Conservation (phyloP, 2,329 filamentous ascomycete species). For the Colletotrichum tropicale region DNA sequence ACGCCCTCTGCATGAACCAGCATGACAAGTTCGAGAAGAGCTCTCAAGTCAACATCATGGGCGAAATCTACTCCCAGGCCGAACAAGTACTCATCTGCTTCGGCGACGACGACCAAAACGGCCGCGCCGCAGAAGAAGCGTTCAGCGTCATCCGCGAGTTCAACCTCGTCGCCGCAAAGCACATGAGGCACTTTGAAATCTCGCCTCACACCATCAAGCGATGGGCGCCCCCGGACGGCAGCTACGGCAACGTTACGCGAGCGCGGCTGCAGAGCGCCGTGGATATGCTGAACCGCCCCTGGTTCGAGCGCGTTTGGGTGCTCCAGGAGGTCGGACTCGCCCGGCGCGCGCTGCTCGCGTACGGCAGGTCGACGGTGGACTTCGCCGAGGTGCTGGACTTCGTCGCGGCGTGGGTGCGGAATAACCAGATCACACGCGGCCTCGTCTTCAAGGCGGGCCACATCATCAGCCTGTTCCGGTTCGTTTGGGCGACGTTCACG, state of each 20-base stretch:
- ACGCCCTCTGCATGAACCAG: neutral
- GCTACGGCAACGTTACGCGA: neutral
- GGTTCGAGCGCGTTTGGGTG: conserved; percentile 12
- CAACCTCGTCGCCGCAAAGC: neutral
- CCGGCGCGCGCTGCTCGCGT: neutral
- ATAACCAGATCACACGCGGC: neutral
- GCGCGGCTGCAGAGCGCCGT: neutral
- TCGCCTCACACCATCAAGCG: neutral
- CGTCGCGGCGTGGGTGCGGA: neutral
- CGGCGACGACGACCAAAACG: neutral
- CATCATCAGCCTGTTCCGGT: neutral
- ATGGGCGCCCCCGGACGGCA: neutral
- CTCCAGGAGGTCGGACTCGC: neutral
- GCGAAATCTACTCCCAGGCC: neutral
- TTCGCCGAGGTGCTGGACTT: neutral
- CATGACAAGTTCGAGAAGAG: neutral
- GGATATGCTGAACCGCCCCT: neutral
- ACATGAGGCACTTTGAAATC: neutral
- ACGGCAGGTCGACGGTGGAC: neutral
- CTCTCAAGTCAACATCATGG: neutral
- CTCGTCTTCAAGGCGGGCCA: neutral
- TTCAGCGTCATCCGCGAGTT: neutral
- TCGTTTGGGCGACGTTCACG: neutral
- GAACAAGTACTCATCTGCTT: neutral
- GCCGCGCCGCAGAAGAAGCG: neutral